Evolutionary conservation across 371 early-diverging fungal species (phyloP).

Genomic region (Circinella umbellata): DNA sequence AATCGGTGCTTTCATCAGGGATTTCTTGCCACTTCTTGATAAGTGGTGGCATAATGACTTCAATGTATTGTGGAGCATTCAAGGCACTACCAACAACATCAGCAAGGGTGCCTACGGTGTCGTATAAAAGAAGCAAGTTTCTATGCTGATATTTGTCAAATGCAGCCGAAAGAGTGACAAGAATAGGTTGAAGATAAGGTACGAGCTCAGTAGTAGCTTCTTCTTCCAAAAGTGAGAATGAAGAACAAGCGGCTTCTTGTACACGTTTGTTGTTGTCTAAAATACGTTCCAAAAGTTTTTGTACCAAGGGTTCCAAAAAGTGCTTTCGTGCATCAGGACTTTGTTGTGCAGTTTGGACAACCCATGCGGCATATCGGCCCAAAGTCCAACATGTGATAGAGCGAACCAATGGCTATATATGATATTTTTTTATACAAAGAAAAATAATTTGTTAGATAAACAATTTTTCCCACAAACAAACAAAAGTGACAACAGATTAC

Average conservation of each 20-base stretch:
- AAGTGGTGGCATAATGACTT: conserved; percentile 84
- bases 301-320: conserved; percentile 84
- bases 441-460: neutral
- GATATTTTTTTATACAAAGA: neutral
- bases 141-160: conserved; percentile 87
- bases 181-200: conserved; percentile 84
- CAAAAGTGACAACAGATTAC: conserved; percentile 30
- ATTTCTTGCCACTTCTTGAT: conserved; percentile 81
- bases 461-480: conserved; percentile 6
- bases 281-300: conserved; percentile 73
- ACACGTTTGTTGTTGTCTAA: conserved; percentile 93
- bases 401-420: conserved; percentile 84
- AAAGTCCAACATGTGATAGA: conserved; percentile 98
- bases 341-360: conserved; percentile 56
- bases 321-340: conserved; percentile 62
- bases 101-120: conserved; percentile 91
- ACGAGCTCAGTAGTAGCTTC: conserved; percentile 73
- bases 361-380: conserved; percentile 91
- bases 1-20: conserved; percentile 79
- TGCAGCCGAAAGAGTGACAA: conserved; percentile 74
- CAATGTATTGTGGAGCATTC: conserved; percentile 73
- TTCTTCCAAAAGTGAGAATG: conserved; percentile 90
- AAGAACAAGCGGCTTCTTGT: conserved; percentile 94
- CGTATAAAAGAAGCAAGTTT: conserved; percentile 90
- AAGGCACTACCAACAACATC: conserved; percentile 84